Percentiles rank a stretch among this genome's conserved stretches.
Conservation (phyloP, 1,284 basidiomycete species). For the Phlebopus sp. region DNA sequence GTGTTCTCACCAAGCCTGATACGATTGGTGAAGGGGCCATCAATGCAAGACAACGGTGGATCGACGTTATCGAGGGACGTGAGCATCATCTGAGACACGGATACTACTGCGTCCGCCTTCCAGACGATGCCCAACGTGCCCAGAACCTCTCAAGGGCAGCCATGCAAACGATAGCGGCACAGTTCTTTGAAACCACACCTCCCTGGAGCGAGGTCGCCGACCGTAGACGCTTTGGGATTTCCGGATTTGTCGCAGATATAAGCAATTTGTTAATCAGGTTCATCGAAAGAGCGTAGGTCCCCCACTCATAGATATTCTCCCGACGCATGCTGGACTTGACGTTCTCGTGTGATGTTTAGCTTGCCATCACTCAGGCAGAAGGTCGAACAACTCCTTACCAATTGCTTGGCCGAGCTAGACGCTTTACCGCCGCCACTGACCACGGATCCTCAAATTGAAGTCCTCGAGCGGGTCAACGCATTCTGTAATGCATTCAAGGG, state of each 20-base stretch:
- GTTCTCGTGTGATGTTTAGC: conserved; percentile 27
- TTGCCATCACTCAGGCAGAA: conserved; percentile 39
- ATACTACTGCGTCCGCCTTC: conserved; percentile 67
- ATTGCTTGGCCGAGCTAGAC: conserved; percentile 36
- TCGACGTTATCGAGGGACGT: conserved; percentile 51
- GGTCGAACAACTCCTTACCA: conserved; percentile 37
- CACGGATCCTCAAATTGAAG: conserved; percentile 43
- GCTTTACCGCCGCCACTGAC: conserved; percentile 41
- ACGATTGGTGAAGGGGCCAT: conserved; percentile 44
- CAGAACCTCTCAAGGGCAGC: conserved; percentile 34
- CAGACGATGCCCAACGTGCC: conserved; percentile 54
- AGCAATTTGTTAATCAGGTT: conserved; percentile 50
- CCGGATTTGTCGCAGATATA: conserved; percentile 50
- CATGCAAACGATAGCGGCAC: conserved; percentile 38
- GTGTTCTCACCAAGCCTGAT: conserved; percentile 68
- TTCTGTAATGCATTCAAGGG: conserved; percentile 42
- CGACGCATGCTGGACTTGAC: conserved; percentile 14
- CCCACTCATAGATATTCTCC: too few species aligned
- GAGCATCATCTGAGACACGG: conserved; percentile 48
- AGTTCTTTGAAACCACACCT: conserved; percentile 46
- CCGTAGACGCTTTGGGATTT: conserved; percentile 51
- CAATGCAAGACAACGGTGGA: conserved; percentile 44
- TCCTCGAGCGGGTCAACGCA: conserved; percentile 42
- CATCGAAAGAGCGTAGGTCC: conserved; percentile 50
- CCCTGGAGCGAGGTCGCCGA: conserved; percentile 52